Evolutionary conservation across 352 stramenopile species (phyloP), one percentile per base, ranked within the genome.

Genomic region (Sclerospora graminicola): DNA sequence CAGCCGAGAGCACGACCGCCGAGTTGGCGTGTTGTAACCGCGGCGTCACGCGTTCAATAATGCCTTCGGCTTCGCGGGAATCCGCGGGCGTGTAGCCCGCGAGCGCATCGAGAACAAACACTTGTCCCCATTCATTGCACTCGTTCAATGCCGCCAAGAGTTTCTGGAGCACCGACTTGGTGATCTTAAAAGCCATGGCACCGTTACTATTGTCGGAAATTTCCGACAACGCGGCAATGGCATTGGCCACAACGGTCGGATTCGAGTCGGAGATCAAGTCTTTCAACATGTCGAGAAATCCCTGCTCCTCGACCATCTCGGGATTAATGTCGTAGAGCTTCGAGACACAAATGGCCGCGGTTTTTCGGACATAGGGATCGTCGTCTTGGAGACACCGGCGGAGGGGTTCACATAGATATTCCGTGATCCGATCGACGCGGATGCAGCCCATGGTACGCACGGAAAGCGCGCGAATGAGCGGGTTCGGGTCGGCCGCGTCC

Each of bases 251-350:
- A 15, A 99, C 94, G 9, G 84, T 97, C 29, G 94, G 95, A 56
- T 99, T 99, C 11, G 94, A 95, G 66, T 99, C 97, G 15, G 82
- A 96, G 42, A 99, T 98, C 13, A 99, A 69, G 48, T 99, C 95
- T 41, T 96, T 82, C n/a, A 99, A 69, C 53, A 96, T 95, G 52
- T 97, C 84, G 5, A 98, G 54, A 55, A 97, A 97, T 13, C 94
- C 94, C 46, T 97, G 86, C 51, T 98, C 94, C 31, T 97, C 87
- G 1, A 99, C 95, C 31, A 99, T 73, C 26, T 95, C 84, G 1
- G 96, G 94, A 43, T 96, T 97, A 72, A 99, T 99, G 60, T 99
- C 95, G 68, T 99, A 99, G 11, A 99, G 80, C 69, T 99, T 99
- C 33, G 95, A 97, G 10, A 99, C 96, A 63, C 96, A 99, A 33